phyloP scores from a whole-genome alignment of 2,329 filamentous ascomycete genomes.

The Knoxdaviesia capensis region DNA sequence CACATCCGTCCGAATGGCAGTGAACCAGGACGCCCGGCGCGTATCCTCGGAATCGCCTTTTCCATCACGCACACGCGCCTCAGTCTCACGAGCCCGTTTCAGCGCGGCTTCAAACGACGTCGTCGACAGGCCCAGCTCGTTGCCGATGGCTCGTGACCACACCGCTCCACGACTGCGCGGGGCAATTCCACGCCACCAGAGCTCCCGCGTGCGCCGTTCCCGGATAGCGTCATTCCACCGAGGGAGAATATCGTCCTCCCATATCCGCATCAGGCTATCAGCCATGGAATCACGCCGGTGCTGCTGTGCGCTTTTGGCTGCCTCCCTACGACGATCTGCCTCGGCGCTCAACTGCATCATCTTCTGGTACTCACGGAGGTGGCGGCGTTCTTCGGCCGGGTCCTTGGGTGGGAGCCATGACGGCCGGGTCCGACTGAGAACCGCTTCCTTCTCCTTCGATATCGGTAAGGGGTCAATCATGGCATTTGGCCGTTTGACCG shows the following conservation, averaged over 20 bases:
- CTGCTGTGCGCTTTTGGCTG: slow-evolving; percentile 26
- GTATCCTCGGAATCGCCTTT: slow-evolving; percentile 32
- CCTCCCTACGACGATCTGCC: slow-evolving; percentile 38
- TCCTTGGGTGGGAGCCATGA: slow-evolving; percentile 78
- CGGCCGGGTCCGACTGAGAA: slow-evolving; percentile 59
- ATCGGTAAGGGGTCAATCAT: slow-evolving; percentile 73
- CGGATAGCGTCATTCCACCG: slow-evolving; percentile 54
- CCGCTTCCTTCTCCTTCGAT: slow-evolving; percentile 72
- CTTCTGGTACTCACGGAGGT: slow-evolving; percentile 67
- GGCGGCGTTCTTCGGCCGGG: slow-evolving; percentile 74
- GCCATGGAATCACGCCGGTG: slow-evolving; percentile 33
- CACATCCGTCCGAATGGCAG: slow-evolving; percentile 43
- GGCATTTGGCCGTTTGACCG: slow-evolving; percentile 51
- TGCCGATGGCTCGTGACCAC: slow-evolving; percentile 54
- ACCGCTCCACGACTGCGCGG: slow-evolving; percentile 48
- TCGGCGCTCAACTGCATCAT: slow-evolving; percentile 52
- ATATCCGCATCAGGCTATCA: slow-evolving; percentile 37
- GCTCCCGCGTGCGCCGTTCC: slow-evolving; percentile 48
- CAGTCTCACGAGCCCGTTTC: slow-evolving; percentile 41
- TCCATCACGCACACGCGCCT: slow-evolving; percentile 31
- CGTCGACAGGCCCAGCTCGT: slow-evolving; percentile 47
- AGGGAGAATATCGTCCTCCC: slow-evolving; percentile 59
- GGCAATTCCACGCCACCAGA: slow-evolving; percentile 69
- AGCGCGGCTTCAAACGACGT: slow-evolving; percentile 53
- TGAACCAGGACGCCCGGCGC: slow-evolving; percentile 38